Base-by-base conservation (phyloP, 2,329 filamentous ascomycete genomes). In the Geosmithia flava region DNA sequence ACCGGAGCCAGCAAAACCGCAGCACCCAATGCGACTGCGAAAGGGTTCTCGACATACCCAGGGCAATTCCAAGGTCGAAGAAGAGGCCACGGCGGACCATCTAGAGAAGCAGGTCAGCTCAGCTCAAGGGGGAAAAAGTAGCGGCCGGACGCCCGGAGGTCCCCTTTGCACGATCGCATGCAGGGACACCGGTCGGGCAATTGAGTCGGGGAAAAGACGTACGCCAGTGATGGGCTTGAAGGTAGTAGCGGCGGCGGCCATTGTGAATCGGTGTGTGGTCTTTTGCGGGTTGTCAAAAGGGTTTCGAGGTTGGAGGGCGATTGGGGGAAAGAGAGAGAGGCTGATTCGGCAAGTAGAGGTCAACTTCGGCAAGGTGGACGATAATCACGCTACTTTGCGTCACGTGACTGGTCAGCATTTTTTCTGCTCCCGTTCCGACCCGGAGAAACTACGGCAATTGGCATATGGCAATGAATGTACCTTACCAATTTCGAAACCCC, bases 31-130 rank as follows among this genome's bases (percentile, higher is more conserved):
- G 33, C 33, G 33, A 16, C 33, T 11, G 13, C 3, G 15, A 37
- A 37, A 13, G 15, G 6, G 5, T 13, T 37, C 11, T 16, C 3
- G 19, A 68, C 75, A 52, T 69, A 80, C 76, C 74, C 50, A 80
- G 68, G 53, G 67, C 74, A 59, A 80, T 70, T 50, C 66, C 59
- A 51, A 80, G 67, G 60, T 80, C 76, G 54, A 72, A 61, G 59
- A 80, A 68, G 62, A 80, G 73, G 62, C 69, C 68, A 63, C 75
- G 70, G 66, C 75, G 74, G 64, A 80, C 72, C 72, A 80, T 80
- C 76, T 80, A 56, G 44, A 37, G 6, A 13, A 16, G 33, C 11
- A 37, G 15, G 33, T 37, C 33, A 37, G 33, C 15, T 13, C 15
- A 37, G 27, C 11, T 33, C 23, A 10, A 20, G 16, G 48, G 20